These are phyloP conservation scores for Mycena indigotica DNA, from an alignment of 768 basidiomycete species.

Conservation along the genomic window DNA sequence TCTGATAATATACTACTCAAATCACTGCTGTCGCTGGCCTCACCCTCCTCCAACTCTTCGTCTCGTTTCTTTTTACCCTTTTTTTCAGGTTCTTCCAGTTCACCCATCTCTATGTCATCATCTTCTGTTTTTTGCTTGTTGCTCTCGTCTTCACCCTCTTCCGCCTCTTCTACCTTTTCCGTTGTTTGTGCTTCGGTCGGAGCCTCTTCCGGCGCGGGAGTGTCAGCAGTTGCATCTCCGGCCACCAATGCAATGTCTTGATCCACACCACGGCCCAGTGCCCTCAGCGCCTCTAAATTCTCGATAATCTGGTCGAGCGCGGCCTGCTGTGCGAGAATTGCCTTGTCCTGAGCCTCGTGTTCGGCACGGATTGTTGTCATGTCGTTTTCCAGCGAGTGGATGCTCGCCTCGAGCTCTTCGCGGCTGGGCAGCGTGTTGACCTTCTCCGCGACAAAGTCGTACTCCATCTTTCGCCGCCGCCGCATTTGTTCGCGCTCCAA, in stretches of 20 bases:
- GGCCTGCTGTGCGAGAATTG: constrained; percentile 66
- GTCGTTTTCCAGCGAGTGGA: constrained; percentile 71
- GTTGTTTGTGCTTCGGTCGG: constrained; percentile 26
- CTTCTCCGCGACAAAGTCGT: constrained; percentile 82
- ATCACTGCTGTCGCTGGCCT: constrained; percentile 62
- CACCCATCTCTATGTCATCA: constrained; percentile 91
- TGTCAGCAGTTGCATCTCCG: constrained; percentile 46
- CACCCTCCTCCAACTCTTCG: constrained; percentile 86
- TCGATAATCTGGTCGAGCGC: constrained; percentile 67
- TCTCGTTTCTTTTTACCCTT: constrained; percentile 56
- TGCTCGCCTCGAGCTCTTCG: constrained; percentile 75
- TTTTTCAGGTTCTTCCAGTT: constrained; percentile 73
- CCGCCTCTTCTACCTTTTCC: constrained; percentile 42
- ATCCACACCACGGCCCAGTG: constrained; percentile 64
- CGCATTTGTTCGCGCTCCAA: constrained; percentile 79
- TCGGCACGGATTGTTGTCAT: constrained; percentile 74
- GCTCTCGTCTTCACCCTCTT: constrained; percentile 44
- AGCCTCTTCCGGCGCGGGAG: constrained; percentile 49
- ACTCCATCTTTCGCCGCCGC: constrained; percentile 81
- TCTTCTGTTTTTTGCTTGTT: constrained; percentile 31
- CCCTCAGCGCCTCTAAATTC: constrained; percentile 61
- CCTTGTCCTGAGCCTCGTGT: constrained; percentile 71
- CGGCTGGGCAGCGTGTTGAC: constrained; percentile 76
- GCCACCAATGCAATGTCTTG: constrained; percentile 48
- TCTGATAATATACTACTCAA: constrained; percentile 20